Evolutionary conservation across 1,284 basidiomycete species (phyloP), one percentile per base, ranked within the genome.

Genomic region (Sphaerobolus stellatus): DNA sequence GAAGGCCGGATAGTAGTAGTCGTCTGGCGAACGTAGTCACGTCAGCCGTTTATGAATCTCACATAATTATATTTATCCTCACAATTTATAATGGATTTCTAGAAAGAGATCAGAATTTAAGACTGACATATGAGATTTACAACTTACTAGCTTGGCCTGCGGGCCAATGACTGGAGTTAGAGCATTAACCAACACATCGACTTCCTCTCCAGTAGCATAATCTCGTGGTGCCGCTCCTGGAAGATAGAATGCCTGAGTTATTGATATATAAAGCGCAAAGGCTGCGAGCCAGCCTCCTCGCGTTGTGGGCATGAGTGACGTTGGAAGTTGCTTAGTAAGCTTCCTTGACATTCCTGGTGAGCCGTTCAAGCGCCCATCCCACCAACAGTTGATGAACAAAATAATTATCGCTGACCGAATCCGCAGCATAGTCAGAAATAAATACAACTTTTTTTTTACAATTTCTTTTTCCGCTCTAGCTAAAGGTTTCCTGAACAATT

Each of bases 21-120:
- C 92, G 67, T 92, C 90, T 79, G 50, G 79, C 56, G 18, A 11
- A 16, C 41, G 9, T 9, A 53, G 29, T 57, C 52, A 50, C 22
- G 34, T 58, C 65, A 63, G 53, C 62, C 62, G 50, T 62, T 64
- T 57, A 48, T 11, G 50, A 30, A 54, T 44, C 22, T 52, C 54
- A 55, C 43, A 29, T 33, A 45, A 58, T 56, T n/a, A 18, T n/a
- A 31, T 40, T 14, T 13, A 24, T 43, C 62, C 81, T 62, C 61
- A 90, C 88, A 90, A 63, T 90, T 90, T 51, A 91, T 88, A 63
- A 91, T 72, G 16, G 88, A 91, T 87, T 87, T 90, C 88, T 91
- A 61, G 5, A 27, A 61, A n/a, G 33, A 56, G n/a, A 38, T 24
- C 14, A 25, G 40, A 50, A 14, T 41, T 46, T 30, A 47, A 9